Percentiles rank a stretch among this genome's conserved stretches.
Evolutionary conservation across 2,329 filamentous ascomycete species (phyloP).

Genomic region (Aspergillus versicolor): DNA sequence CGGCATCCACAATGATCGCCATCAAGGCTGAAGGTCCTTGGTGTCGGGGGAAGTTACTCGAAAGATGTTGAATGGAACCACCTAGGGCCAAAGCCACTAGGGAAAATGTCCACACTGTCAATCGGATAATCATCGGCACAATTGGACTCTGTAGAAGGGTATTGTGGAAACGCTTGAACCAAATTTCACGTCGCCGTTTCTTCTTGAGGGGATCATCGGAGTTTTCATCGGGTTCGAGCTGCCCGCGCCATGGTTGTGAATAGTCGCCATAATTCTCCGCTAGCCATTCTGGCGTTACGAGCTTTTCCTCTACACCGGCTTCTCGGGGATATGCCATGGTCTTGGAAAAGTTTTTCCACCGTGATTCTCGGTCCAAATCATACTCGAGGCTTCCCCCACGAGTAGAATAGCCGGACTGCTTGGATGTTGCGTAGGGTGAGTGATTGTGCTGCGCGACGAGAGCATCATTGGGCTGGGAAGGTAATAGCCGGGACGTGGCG

Average conservation of each 20-base stretch:
- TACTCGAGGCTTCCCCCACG: conserved; percentile 10
- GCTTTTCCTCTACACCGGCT: conserved; percentile 37
- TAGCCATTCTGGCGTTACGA: conserved; percentile 47
- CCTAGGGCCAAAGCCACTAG: conserved; percentile 77
- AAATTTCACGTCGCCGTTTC: conserved; percentile 52
- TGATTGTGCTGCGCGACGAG: conserved; percentile 49
- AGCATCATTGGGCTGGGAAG: conserved; percentile 39
- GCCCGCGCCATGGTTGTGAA: conserved; percentile 54
- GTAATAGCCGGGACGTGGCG: conserved; percentile 35
- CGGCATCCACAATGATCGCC: conserved; percentile 82
- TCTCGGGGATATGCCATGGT: conserved; percentile 43
- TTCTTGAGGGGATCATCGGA: conserved; percentile 51
- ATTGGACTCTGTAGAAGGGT: conserved; percentile 77
- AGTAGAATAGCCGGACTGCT: conserved; percentile 16
- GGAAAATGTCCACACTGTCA: conserved; percentile 80
- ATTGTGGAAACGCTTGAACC: conserved; percentile 63
- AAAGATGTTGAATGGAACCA: conserved; percentile 67
- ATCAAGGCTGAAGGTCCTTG: conserved; percentile 79
- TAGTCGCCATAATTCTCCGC: conserved; percentile 46
- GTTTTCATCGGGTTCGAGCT: conserved; percentile 48
- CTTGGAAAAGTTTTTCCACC: conserved; percentile 48
- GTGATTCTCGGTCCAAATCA: conserved; percentile 36
- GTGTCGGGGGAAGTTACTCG: conserved; percentile 47
- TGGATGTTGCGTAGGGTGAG: conserved; percentile 34
- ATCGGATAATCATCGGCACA: conserved; percentile 78